Percentiles rank a stretch among this genome's conserved stretches.
Conservation (phyloP, 352 stramenopile species). For the Peronospora farinosa region DNA sequence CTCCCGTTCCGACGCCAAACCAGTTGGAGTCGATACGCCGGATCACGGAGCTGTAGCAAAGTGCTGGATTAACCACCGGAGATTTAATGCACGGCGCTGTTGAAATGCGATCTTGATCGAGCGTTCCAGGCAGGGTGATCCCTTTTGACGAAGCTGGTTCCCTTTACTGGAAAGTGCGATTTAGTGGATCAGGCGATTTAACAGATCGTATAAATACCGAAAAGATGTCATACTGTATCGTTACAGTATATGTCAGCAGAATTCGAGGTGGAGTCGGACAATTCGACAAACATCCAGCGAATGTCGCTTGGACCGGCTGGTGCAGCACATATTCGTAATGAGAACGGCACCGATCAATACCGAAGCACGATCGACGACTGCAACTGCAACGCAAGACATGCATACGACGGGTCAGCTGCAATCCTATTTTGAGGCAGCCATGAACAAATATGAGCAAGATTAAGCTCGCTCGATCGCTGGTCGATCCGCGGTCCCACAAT, state of each 20-base stretch:
- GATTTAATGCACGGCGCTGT: no score
- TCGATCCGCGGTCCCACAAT: not conserved
- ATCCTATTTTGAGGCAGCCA: not conserved
- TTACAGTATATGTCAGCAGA: no score
- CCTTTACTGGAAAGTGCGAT: no score
- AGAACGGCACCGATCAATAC: no score
- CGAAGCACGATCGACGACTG: not conserved
- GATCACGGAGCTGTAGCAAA: not conserved
- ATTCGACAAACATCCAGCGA: no score
- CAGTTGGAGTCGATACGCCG: not conserved
- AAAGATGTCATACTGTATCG: no score
- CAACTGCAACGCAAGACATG: not conserved
- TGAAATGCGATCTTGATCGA: no score
- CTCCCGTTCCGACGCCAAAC: not conserved
- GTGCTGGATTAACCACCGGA: not conserved
- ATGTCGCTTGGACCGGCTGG: not conserved
- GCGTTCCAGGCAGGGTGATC: no score
- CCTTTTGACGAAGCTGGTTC: no score
- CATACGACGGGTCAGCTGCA: not conserved
- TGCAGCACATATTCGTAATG: not conserved
- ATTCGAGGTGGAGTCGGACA: no score
- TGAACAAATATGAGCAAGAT: not conserved
- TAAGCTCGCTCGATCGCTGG: not conserved
- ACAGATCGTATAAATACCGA: no score
- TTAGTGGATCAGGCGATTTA: no score